These are phyloP conservation scores for Gryganskiella cystojenkinii DNA, from an alignment of 192 early-diverging fungal species.

Conservation along the genomic window DNA sequence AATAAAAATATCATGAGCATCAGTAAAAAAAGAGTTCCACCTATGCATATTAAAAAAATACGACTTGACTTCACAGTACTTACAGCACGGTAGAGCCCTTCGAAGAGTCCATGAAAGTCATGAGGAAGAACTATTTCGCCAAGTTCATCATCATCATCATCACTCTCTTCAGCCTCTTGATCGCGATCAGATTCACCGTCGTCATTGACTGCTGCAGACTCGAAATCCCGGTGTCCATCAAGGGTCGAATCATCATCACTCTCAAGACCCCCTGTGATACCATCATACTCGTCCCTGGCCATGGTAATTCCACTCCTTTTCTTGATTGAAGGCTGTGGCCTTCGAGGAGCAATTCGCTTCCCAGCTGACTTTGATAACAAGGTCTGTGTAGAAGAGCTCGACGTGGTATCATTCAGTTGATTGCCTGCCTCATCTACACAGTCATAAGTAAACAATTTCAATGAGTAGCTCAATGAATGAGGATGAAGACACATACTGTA, in stretches of 20 bases:
- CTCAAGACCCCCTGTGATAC: no score
- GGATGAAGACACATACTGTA: not conserved
- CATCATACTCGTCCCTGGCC: no score
- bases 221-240: no score
- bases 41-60: not conserved
- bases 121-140: constrained; percentile 6
- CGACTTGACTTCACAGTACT: not conserved
- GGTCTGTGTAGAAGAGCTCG: constrained; percentile 13
- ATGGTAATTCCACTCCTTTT: no score
- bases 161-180: constrained; percentile 17
- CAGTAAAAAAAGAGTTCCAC: not conserved
- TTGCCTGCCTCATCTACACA: no score
- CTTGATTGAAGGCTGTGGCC: no score
- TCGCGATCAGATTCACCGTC: constrained; percentile 9
- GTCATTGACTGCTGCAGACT: not conserved
- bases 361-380: constrained; percentile 5
- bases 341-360: no score
- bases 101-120: constrained; percentile 18
- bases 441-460: no score
- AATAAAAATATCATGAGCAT: not conserved
- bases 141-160: not conserved
- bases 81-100: constrained; percentile 12
- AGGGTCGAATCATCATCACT: no score
- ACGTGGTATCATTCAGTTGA: constrained; percentile 1
- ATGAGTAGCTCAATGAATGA: not conserved